Evolutionary conservation across 176 grass and related monocot genomes (phyloP).

Genomic region (Rhynchospora tenuis): DNA sequence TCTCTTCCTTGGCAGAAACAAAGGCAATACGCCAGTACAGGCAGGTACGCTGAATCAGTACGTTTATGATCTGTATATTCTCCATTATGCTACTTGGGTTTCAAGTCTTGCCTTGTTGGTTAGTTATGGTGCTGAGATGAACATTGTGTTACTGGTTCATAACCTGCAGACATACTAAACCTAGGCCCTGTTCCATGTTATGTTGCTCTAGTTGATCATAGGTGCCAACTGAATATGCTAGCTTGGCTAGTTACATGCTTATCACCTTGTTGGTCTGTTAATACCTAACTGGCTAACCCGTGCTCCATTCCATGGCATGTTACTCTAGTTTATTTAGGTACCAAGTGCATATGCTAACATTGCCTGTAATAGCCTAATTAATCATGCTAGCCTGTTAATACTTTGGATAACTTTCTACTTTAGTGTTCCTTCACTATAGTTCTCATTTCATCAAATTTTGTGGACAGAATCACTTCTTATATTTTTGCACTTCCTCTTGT

Average conservation of each 20-base stretch:
- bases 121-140: neutral
- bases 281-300: no score
- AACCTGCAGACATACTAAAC: neutral
- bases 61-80: neutral
- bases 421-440: neutral
- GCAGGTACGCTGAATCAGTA: conserved; percentile 48
- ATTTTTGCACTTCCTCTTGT: conserved; percentile 29
- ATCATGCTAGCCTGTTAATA: neutral
- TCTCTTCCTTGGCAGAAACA: conserved; percentile 96
- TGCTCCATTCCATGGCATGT: neutral
- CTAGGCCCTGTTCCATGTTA: neutral
- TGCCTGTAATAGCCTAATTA: neutral
- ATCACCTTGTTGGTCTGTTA: neutral
- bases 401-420: neutral
- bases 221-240: neutral
- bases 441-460: conserved; percentile 19
- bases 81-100: neutral
- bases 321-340: neutral
- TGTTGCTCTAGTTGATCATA: conserved; percentile 1
- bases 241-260: neutral
- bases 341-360: neutral
- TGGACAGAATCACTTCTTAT: neutral
- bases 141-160: neutral
- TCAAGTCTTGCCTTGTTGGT: neutral
- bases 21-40: conserved; percentile 79